Conservation (phyloP, 2,329 filamentous ascomycete species). For the Penicillium sp. region DNA sequence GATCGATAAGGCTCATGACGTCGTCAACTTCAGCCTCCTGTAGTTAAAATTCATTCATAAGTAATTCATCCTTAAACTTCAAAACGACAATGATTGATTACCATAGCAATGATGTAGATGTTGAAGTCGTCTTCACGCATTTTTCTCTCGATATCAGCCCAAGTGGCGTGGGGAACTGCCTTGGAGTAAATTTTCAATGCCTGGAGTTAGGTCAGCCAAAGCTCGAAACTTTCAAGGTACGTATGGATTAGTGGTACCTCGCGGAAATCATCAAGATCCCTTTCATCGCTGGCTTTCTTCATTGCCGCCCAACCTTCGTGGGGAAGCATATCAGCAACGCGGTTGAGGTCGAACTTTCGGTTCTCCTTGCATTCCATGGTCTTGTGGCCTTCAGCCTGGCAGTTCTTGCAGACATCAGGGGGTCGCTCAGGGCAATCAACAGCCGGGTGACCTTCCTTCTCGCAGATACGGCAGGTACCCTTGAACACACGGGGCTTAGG, state of each 20-base stretch:
- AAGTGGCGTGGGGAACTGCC: constrained; percentile 47
- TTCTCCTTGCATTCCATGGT: constrained; percentile 48
- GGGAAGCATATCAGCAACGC: constrained; percentile 49
- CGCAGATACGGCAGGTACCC: constrained; percentile 48
- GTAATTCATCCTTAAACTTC: not conserved
- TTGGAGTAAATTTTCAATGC: constrained; percentile 54
- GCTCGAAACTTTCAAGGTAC: not conserved
- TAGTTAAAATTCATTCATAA: constrained; percentile 7
- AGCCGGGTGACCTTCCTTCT: constrained; percentile 49
- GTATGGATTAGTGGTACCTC: constrained; percentile 31
- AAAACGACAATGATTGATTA: constrained; percentile 25
- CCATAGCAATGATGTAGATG: constrained; percentile 54
- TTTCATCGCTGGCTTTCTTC: constrained; percentile 49
- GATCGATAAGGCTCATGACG: constrained; percentile 52
- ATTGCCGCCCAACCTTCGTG: constrained; percentile 53
- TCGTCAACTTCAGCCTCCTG: constrained; percentile 45
- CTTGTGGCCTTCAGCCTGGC: constrained; percentile 46
- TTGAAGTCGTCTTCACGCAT: constrained; percentile 51
- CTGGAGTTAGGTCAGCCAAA: constrained; percentile 26
- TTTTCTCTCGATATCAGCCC: constrained; percentile 51
- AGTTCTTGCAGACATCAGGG: constrained; percentile 49
- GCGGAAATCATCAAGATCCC: constrained; percentile 54
- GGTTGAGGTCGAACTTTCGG: constrained; percentile 45
- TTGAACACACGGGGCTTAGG: constrained; percentile 49
- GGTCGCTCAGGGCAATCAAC: constrained; percentile 47